Evolutionary conservation across 2,329 filamentous ascomycete species (phyloP), one percentile per base, ranked within the genome.

Genomic region (Arthrinium puccinioides): DNA sequence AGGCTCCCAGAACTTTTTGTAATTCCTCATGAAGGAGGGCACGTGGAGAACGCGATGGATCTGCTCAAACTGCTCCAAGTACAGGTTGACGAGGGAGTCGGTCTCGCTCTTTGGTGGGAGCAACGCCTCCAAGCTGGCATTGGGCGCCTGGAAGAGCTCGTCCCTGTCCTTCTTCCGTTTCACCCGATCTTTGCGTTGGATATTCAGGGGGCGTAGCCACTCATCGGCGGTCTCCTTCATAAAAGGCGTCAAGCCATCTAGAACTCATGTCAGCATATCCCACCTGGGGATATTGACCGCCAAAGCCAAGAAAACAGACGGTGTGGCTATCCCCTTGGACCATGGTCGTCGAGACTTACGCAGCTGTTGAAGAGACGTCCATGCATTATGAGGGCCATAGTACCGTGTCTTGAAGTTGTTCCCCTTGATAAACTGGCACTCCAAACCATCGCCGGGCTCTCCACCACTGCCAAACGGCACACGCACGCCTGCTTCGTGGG

Each of bases 201-300:
- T 64, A 25, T 74, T 72, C 30, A 78, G 67, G 7, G 75, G 74
- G 36, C 70, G 66, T 38, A 79, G 63, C 72, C 74, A 78, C 51
- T 78, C 72, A 37, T 77, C 72, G 9, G 74, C 73, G 1, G 74
- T 78, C 57, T 79, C 74, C 45, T 69, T 72, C 75, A 79, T 79
- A 41, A 79, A 79, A 11, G 72, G 70, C 31, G 67, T 72, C 31
- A 79, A 62, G 3, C 75, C 74, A 3, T 70, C 35, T 36, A 9
- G 9, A 9, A 20, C 18, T 14, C 6, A 2, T 14, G 6, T 32
- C 6, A 4, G 14, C 5, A 8, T 19, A 31, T 31, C 18, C 6
- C 2, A 19, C 19, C 18, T 20, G 8, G 18, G 18, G 10, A 10
- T 13, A 3, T 13, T 32, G 29, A 32, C 10, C n/a, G n/a, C n/a